Percentiles rank a stretch among this genome's conserved stretches.
These are phyloP conservation scores for Allodekkera sacchari DNA, from an alignment of 805 yeast genomes.

Conservation along the genomic window DNA sequence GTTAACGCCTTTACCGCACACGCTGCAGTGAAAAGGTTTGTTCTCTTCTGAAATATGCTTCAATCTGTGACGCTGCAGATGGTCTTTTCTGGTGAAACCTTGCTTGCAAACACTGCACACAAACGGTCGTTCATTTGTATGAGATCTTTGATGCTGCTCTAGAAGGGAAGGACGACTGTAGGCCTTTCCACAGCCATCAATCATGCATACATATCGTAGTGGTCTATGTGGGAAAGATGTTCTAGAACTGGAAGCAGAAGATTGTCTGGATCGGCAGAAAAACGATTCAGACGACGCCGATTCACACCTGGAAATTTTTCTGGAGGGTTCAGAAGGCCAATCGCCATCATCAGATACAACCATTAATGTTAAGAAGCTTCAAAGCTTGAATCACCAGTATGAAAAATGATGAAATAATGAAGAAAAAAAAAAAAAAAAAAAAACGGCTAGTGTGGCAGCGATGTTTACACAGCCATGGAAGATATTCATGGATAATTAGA, in stretches of 20 bases:
- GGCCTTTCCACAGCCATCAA: constrained; percentile 61
- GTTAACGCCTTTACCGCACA: constrained; percentile 77
- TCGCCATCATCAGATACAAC: no score
- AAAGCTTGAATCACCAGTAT: no score
- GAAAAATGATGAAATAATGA: no score
- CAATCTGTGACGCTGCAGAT: constrained; percentile 64
- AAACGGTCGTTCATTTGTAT: constrained; percentile 74
- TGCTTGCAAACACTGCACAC: constrained; percentile 56
- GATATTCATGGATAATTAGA: no score
- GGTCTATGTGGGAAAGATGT: constrained; percentile 41
- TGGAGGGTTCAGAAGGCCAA: no score
- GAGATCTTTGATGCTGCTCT: constrained; percentile 74
- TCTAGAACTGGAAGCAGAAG: constrained; percentile 13
- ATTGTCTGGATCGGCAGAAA: constrained; percentile 5
- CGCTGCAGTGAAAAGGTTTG: constrained; percentile 65
- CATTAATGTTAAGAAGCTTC: no score
- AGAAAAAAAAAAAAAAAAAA: no score
- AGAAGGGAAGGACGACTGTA: constrained; percentile 76
- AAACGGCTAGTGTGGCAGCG: no score
- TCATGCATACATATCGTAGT: constrained; percentile 57
- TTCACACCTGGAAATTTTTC: no score
- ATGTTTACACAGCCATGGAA: no score
- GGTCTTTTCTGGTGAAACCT: constrained; percentile 69
- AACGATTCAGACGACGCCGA: constrained; percentile 1
- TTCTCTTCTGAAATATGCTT: constrained; percentile 46